Base-by-base conservation (phyloP, 2,329 filamentous ascomycete species). In the Aspergillus latus region DNA sequence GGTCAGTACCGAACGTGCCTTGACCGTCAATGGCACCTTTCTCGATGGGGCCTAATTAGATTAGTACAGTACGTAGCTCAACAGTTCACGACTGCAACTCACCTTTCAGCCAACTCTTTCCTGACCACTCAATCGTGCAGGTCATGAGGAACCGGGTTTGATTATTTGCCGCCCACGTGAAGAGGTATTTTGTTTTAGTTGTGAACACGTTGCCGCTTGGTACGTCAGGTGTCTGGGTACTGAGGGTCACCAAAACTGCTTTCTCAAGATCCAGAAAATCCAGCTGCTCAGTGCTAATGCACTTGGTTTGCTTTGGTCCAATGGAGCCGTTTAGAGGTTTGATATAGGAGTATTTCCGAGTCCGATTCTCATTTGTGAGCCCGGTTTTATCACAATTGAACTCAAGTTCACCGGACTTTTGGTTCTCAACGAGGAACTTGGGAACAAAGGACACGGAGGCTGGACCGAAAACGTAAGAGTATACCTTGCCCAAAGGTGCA, bases 31-130 rank as follows among this genome's bases (percentile, higher is more conserved):
- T 92, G 43, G 92, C 91, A 58, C 91, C 93, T 72, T 96, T 97
- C 72, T 99, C 94, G 64, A 99, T 99, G 2, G 94, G 90, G 60
- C 89, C 92, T 96, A 62, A 36, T 50, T 49, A 11, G 34, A 57
- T 80, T 61, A 79, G 72, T 49, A 57, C 11, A 16, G 2, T 32
- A n/a, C 9, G 48, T 26, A 10, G 10, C 34, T 30, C 10, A 29
- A 10, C 4, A 32, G 29, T 9, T 2, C 16, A n/a, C 3, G 9
- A 1, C 6, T 8, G 28, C 4, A 7, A 69, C 80, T 70, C 79
- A 95, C 92, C 90, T 78, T 94, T 97, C 45, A 99, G 78, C 94
- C 94, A 99, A 78, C 92, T 97, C 81, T 97, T 99, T 65, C 92
- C 92, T 3, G 88, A 88, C 95, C 95, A 99, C 69, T 99, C 95